Base-by-base conservation (phyloP, 2,329 filamentous ascomycete species). In the Colletotrichum spinosum region DNA sequence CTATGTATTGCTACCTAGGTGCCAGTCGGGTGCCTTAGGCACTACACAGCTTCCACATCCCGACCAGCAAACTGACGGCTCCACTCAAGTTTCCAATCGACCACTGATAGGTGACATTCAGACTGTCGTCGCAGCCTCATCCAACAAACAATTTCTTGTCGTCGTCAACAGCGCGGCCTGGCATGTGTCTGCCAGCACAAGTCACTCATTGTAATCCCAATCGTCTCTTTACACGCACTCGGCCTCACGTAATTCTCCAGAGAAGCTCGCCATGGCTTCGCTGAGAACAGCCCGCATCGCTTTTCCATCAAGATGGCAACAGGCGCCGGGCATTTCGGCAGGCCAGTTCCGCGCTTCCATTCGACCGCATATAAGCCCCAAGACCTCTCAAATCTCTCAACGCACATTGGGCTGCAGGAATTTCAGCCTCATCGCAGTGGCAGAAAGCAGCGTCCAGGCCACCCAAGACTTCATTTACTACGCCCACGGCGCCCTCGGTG, bases 401-500 rank as follows among this genome's bases (percentile, higher is more conserved):
- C 38, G 12, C 11, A 38, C 10, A 4, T 12, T 10, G 2, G 49
- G 49, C 48, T 25, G 17, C 12, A 66, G 66, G 38, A 46, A 55
- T 12, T 44, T 82, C 60, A 78, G 80, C 25, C 12, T 6, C 25
- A 25, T 25, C 50, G 68, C 75, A 44, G 65, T 72, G 37, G 64
- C 78, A 17, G 72, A 54, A 7, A 17, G 34, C 33, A 25, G 37
- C 4, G 54, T 66, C 9, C 57, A 62, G 33, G 2, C 44, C 13
- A 34, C 48, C 11, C 46, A 62, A n/a, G 44, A 54, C 15, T 25
- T 25, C 15, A 42, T 66, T 25, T 9, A 61, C 15, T 10, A 74
- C 50, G 57, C 83, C 9, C 85, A 88, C 70, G 61, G 65, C 33
- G 45, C 71, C 42, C 71, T 83, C 2, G 84, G 85, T 25, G 25